Evolutionary conservation across 78 protist genomes (phyloP).

Genomic region (Emiliania huxleyi): DNA sequence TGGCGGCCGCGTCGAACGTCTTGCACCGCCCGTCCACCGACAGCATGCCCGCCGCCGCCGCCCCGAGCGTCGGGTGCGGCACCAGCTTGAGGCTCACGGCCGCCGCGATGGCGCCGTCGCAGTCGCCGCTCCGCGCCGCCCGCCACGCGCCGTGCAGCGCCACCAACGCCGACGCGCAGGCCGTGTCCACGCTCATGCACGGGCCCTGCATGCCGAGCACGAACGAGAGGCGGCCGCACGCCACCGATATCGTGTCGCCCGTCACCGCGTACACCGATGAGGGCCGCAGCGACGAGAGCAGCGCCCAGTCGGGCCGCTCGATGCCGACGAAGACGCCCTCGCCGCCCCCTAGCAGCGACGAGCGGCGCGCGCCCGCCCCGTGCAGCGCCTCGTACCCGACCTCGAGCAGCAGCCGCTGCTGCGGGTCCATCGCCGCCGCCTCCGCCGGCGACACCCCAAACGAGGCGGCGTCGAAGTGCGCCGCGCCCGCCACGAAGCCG

Average conservation of each 20-base stretch:
- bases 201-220: constrained; percentile 73
- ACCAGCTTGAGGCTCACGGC: constrained; percentile 67
- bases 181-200: constrained; percentile 73
- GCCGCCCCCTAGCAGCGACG: neutral
- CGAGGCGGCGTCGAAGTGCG: neutral
- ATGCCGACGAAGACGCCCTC: neutral
- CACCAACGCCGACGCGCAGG: constrained; percentile 74
- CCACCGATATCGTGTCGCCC: neutral
- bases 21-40: constrained; percentile 61
- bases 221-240: constrained; percentile 71
- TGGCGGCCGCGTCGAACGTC: constrained; percentile 68
- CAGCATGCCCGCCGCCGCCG: constrained; percentile 53
- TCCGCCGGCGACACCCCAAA: neutral
- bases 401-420: constrained; percentile 27
- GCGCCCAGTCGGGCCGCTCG: neutral
- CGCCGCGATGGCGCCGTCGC: constrained; percentile 64
- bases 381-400: neutral
- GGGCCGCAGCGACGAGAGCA: neutral
- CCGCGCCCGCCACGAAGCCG: neutral
- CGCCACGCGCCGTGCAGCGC: constrained; percentile 59
- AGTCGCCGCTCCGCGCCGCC: constrained; percentile 56
- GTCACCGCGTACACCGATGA: neutral
- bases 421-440: constrained; percentile 26
- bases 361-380: neutral
- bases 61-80: constrained; percentile 33